Evolutionary conservation across 352 stramenopile genomes (phyloP), one percentile per base, ranked within the genome.

Genomic region (Pythium coloratum): DNA sequence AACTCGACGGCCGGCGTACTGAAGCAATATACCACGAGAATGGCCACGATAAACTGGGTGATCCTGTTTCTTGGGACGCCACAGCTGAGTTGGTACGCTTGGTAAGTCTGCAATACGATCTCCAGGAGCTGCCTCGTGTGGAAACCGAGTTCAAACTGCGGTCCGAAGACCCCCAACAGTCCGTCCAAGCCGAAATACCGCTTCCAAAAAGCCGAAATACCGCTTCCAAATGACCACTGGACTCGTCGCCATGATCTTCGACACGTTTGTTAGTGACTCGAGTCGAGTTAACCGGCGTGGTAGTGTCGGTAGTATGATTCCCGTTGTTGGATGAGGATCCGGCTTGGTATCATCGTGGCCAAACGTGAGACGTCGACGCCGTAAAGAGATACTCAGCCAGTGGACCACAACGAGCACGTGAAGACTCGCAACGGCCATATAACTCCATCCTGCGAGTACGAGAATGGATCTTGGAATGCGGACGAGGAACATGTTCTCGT

Each of bases 1-100:
- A 49, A 18, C 5, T 57, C 13, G 16, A 57, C 26, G 14, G 49
- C 33, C 16, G 51, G 49, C 16, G 47, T 28, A 24, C 16, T 61
- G 32, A 59, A 54, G 34, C 33, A 53, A 30, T 67, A 61, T n/a
- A 67, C n/a, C 7, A 67, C 26, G 12, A 60, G 24, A n/a, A 53
- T 28, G 5, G 6, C 6, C 18, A 60, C 60, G 20, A 44, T 34
- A n/a, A 67, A 28, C 1, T n/a, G 49, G 24, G 60, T 67, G 18
- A 67, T 60, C 60, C 49, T 54, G 26, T 20, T 2, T 18, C 7
- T 3, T 5, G 49, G 18, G 9, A 67, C 53, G 50, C 12, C 32
- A 10, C 24, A 30, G 24, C 60, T 67, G 4, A 60, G 5, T 7
- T 67, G 40, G 36, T 67, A 59, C 33, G 47, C 51, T 36, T 67